phyloP scores from a whole-genome alignment of 2,329 filamentous ascomycete genomes.

The Botryotinia calthae region DNA sequence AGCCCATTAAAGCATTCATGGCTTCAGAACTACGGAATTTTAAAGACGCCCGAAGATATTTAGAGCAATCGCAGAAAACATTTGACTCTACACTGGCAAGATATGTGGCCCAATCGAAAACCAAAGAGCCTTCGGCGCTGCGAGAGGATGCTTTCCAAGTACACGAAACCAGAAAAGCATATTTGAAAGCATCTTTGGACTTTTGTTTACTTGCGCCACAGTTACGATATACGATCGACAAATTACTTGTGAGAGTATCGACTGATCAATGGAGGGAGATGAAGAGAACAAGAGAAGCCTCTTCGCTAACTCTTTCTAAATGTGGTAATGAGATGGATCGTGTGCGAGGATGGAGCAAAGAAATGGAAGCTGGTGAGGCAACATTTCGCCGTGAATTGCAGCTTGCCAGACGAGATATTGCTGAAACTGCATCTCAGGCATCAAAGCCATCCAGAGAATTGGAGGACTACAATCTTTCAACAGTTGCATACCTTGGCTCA shows the following conservation, averaged over 20 bases:
- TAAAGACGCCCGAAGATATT: slow-evolving; percentile 73
- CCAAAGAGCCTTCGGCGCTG: slow-evolving; percentile 87
- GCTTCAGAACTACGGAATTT: slow-evolving; percentile 77
- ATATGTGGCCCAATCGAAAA: slow-evolving; percentile 82
- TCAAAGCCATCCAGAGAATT: slow-evolving; percentile 85
- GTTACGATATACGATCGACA: slow-evolving; percentile 78
- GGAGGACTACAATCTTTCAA: slow-evolving; percentile 87
- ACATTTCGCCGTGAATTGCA: slow-evolving; percentile 80
- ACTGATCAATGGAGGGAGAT: slow-evolving; percentile 88
- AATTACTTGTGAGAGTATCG: slow-evolving; percentile 79
- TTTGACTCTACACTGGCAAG: slow-evolving; percentile 80
- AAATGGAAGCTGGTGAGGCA: slow-evolving; percentile 88
- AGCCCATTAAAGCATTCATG: slow-evolving; percentile 79
- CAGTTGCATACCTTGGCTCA: slow-evolving; percentile 80
- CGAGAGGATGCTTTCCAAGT: slow-evolving; percentile 95
- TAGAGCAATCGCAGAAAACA: slow-evolving; percentile 78
- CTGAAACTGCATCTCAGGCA: slow-evolving; percentile 67
- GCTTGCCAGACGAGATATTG: slow-evolving; percentile 74
- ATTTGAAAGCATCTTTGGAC: slow-evolving; percentile 89
- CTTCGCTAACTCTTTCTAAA: slow-evolving; percentile 58
- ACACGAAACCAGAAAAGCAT: slow-evolving; percentile 86
- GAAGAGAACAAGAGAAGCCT: slow-evolving; percentile 65
- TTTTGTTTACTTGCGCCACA: slow-evolving; percentile 88
- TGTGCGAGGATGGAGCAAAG: slow-evolving; percentile 86
- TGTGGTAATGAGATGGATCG: slow-evolving; percentile 83